Conservation (phyloP, 805 yeast genomes). For the Debaryomyces castellii region DNA sequence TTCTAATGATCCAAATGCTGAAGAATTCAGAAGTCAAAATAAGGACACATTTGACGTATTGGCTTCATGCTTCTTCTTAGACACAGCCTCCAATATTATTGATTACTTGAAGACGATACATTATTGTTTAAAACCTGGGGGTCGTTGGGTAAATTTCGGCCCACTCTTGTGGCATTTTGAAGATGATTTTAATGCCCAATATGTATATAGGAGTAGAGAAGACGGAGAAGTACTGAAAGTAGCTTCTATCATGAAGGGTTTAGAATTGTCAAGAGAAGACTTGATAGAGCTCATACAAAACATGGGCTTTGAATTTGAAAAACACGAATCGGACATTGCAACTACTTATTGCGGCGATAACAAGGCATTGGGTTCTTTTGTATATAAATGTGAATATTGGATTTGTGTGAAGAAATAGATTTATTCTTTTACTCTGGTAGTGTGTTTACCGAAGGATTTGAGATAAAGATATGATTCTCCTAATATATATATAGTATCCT, state of each 20-base stretch:
- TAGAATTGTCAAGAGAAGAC: constrained; percentile 62
- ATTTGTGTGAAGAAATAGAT: constrained; percentile 45
- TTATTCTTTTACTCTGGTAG: neutral
- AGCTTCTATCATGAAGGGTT: constrained; percentile 46
- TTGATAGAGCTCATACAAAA: constrained; percentile 43
- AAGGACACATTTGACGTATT: constrained; percentile 42
- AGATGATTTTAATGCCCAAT: constrained; percentile 35
- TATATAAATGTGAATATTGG: constrained; percentile 69
- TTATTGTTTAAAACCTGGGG: constrained; percentile 44
- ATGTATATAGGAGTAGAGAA: constrained; percentile 15
- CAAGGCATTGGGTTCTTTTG: constrained; percentile 51
- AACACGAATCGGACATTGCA: constrained; percentile 43
- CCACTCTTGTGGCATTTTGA: constrained; percentile 76
- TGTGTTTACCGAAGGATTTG: neutral
- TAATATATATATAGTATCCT: neutral
- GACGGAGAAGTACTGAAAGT: constrained; percentile 23
- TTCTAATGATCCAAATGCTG: constrained; percentile 36
- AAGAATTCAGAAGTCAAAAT: constrained; percentile 42
- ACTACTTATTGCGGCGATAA: constrained; percentile 56
- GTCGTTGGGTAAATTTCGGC: constrained; percentile 65
- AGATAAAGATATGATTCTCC: neutral
- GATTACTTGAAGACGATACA: constrained; percentile 54
- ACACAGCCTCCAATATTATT: constrained; percentile 58
- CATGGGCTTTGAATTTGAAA: constrained; percentile 52
- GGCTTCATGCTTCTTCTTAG: constrained; percentile 61